These are phyloP conservation scores for Boletellus sp. DNA, from an alignment of 768 basidiomycete genomes.

Conservation along the genomic window DNA sequence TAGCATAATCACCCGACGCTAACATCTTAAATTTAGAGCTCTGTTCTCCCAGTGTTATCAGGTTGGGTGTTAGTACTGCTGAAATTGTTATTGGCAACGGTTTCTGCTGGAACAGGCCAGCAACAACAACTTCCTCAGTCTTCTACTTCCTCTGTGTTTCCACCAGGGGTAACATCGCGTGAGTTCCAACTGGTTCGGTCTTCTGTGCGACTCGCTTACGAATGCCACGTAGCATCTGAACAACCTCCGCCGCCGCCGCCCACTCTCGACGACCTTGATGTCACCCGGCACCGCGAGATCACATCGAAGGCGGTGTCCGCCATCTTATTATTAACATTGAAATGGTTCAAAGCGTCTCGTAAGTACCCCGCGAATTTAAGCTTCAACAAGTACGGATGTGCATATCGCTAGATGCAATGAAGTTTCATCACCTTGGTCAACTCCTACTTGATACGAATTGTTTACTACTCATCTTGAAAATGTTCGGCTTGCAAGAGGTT, in stretches of 20 bases:
- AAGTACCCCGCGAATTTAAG: constrained; percentile 32
- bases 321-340: constrained; percentile 81
- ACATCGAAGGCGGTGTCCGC: constrained; percentile 97
- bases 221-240: constrained; percentile 47
- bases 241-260: constrained; percentile 63
- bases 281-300: constrained; percentile 93
- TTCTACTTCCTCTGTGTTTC: constrained; percentile 66
- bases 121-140: constrained; percentile 58
- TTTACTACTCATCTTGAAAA: constrained; percentile 88
- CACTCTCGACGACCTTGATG: constrained; percentile 87
- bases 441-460: constrained; percentile 94
- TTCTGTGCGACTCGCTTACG: not conserved
- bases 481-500: constrained; percentile 97
- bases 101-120: constrained; percentile 71
- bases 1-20: not conserved
- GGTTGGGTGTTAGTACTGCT: constrained; percentile 92
- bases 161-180: constrained; percentile 68
- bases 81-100: constrained; percentile 89
- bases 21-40: constrained; percentile 48
- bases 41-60: constrained; percentile 78
- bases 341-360: constrained; percentile 99
- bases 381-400: not conserved
- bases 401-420: constrained; percentile 79
- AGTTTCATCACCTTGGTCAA: constrained; percentile 97
- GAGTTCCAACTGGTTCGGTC: constrained; percentile 21